Conservation (phyloP, 352 stramenopile genomes). For the Phytophthora pseudosyringae region DNA sequence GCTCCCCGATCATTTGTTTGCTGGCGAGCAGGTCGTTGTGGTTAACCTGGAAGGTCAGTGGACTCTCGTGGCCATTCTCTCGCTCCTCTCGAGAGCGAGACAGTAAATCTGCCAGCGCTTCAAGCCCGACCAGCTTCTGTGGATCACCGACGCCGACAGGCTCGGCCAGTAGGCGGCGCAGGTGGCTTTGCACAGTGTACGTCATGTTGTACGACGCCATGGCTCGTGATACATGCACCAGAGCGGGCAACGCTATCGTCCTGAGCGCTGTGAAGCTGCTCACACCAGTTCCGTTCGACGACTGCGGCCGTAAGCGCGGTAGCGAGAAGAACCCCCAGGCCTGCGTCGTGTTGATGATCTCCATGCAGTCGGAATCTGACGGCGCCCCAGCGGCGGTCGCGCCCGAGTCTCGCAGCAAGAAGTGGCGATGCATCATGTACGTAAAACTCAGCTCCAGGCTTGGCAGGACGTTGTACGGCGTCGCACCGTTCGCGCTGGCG, state of each 20-base stretch:
- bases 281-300: constrained; percentile 11
- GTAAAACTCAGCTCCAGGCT: constrained; percentile 39
- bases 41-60: constrained; percentile 38
- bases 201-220: constrained; percentile 79
- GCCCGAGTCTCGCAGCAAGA: constrained; percentile 43
- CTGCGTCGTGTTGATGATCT: constrained; percentile 84
- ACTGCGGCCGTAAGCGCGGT: constrained; percentile 38
- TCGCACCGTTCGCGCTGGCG: constrained; percentile 16
- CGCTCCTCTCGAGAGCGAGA: constrained; percentile 1
- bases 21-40: constrained; percentile 37
- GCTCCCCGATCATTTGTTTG: constrained; percentile 52
- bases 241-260: constrained; percentile 42
- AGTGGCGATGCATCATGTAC: constrained; percentile 55
- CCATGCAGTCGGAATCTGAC: constrained; percentile 70
- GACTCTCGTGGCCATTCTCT: not conserved
- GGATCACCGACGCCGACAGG: constrained; percentile 70
- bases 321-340: constrained; percentile 82
- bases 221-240: constrained; percentile 57
- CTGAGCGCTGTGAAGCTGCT: constrained; percentile 42
- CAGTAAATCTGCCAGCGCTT: constrained; percentile 46
- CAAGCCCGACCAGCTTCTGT: constrained; percentile 74
- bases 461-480: constrained; percentile 30
- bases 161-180: constrained; percentile 65
- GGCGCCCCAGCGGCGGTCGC: constrained; percentile 26
- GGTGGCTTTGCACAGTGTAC: constrained; percentile 71